Base-by-base conservation (phyloP, 163 green algal species). In the Prototheca cutis region DNA sequence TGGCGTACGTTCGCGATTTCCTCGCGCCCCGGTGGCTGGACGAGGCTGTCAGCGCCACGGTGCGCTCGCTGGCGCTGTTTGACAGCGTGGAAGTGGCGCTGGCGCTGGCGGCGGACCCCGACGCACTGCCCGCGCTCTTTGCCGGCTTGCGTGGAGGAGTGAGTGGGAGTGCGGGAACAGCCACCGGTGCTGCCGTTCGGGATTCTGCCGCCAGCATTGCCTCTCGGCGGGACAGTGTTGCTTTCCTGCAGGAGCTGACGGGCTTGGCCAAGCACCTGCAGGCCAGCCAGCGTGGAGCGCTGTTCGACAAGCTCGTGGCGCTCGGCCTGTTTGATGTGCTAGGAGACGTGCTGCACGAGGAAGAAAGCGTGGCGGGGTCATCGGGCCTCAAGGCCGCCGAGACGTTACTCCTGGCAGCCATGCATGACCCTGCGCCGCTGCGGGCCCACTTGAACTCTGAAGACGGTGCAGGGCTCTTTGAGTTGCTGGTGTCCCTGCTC, bases 241-340 rank as follows among this genome's bases (percentile, higher is more conserved):
- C 68, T 0, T 96, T 97, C 59, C 69, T 97, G 61, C 67, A 96
- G 74, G 93, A 99, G 80, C 84, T 98, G 33, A 91, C 84, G 70
- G 76, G 67, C 53, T 62, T 96, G 63, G 70, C 84, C 19, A 84
- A 84, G 58, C 86, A 96, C 72, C 67, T 96, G 62, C 90, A 94
- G 74, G 68, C 78, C 32, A 49, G 53, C n/a, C 65, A 82, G 55
- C 79, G 87, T 4, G 65, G 73, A 30, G 51, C 70, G 23, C 74
- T 96, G 31, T 90, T 93, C 53, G 55, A 59, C 25, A 83, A 85
- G 56, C 73, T 95, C 30, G 66, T 76, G 28, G 75, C 72, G 52
- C 66, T 96, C 51, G 86, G 85, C 4, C 76, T 95, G n/a, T 82
- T 82, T 40, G 58, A 89, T 65, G 84, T 87, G 59, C 6, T 25